Conservation (phyloP, 2,329 filamentous ascomycete species). For the Cordyceps javanica region DNA sequence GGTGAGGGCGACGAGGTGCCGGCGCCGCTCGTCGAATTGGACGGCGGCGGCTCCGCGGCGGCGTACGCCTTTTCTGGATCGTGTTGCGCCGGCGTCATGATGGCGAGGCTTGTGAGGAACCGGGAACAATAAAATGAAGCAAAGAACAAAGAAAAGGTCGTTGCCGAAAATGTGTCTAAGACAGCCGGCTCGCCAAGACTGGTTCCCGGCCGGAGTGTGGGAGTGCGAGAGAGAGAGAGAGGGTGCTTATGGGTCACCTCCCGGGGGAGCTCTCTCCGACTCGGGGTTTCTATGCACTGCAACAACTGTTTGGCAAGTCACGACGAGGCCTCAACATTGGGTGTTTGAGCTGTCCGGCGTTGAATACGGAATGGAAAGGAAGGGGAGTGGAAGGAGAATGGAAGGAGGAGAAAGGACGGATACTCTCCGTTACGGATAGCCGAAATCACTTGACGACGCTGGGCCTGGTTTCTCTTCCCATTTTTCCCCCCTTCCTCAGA, state of each 20-base stretch:
- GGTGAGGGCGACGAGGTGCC: not conserved
- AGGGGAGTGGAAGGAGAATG: not conserved
- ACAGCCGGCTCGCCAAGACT: no score
- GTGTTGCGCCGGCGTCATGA: not conserved
- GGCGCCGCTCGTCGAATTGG: not conserved
- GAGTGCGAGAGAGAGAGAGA: no score
- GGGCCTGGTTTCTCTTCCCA: not conserved
- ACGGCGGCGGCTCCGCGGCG: no score
- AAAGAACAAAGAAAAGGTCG: not conserved
- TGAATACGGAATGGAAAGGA: not conserved
- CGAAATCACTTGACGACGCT: not conserved
- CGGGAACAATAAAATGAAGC: no score
- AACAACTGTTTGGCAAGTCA: not conserved
- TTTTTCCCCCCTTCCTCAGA: not conserved
- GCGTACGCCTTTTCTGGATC: conserved; percentile 6
- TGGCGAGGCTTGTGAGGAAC: not conserved
- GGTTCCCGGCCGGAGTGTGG: no score
- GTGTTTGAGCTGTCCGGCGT: not conserved
- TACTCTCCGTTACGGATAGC: no score
- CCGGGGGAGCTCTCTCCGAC: not conserved
- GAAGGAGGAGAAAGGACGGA: not conserved
- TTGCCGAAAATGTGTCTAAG: not conserved
- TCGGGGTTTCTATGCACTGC: not conserved
- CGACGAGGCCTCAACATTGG: not conserved
- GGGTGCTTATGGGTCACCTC: not conserved